Evolutionary conservation across 257 asterid species (phyloP).

Genomic region (Solanum virginianum): DNA sequence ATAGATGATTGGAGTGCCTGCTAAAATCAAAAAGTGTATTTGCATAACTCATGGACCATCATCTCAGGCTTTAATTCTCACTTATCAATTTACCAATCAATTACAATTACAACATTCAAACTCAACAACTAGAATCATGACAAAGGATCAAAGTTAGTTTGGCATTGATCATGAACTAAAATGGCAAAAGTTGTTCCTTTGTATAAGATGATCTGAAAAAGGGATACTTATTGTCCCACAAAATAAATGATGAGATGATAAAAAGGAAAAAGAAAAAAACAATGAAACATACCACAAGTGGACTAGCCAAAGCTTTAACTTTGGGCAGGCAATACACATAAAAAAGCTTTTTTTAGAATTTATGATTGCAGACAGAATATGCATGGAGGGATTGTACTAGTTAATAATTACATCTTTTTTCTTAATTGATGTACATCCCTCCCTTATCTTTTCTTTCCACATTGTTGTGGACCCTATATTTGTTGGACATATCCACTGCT

Average conservation of each 20-base stretch:
- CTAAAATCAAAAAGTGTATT: not conserved
- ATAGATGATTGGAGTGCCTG: not conserved
- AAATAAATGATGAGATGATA: not conserved
- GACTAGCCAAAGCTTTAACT: slow-evolving; percentile 15
- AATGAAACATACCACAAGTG: not conserved
- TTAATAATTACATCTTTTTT: not conserved
- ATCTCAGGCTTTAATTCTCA: not conserved
- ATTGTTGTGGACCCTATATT: slow-evolving; percentile 17
- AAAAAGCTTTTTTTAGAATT: slow-evolving; percentile 2
- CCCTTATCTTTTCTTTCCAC: slow-evolving; percentile 5
- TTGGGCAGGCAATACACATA: slow-evolving; percentile 3
- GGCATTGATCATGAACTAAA: not conserved
- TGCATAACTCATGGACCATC: not conserved
- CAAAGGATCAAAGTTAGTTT: not conserved
- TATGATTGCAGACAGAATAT: slow-evolving; percentile 13
- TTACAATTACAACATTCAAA: not conserved
- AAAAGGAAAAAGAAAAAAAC: not conserved
- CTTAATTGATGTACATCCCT: not conserved
- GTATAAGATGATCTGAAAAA: not conserved
- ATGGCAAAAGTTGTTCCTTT: not conserved
- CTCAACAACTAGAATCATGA: not conserved
- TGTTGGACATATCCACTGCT: not conserved
- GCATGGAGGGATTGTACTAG: not conserved
- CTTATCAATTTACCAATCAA: not conserved
- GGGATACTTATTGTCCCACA: slow-evolving; percentile 3